Base-by-base conservation (phyloP, 768 basidiomycete species). In the Dacryopinax primogenitus region DNA sequence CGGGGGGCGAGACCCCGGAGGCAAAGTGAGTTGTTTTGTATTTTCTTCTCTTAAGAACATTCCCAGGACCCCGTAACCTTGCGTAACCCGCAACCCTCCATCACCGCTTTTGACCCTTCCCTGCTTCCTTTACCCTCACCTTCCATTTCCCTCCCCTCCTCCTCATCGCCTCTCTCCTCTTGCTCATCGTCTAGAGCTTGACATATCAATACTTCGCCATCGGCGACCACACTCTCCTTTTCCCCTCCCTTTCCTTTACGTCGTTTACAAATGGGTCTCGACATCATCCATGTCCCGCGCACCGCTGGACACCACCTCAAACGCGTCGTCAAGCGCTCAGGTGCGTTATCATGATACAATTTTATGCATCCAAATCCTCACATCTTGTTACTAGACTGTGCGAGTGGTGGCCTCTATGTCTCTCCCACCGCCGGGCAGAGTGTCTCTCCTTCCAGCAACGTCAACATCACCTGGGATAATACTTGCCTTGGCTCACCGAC, bases 381-480 rank as follows among this genome's bases (percentile, higher is more conserved):
- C 18, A 11, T 58, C 15, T 6, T 9, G 15, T 15, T 30, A 58
- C 26, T 58, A 30, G 65, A 33, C 36, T 69, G 68, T 62, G 62
- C 68, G 37, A 64, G 51, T 21, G 74, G 73, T 44, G 75, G 71
- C 63, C 71, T 77, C 23, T 77, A 77, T 69, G 62, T 66, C 32
- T 73, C 63, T 62, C 76, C 76, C 36, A 71, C 67, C 34, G 62
- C 68, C 1, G 63, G 69, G 35, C 35, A 67, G 33, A 66, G 63
- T 30, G 65, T 75, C 70, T 67, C 73, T 63, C 69, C 73, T 15
- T 68, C 72, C 64, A 62, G 72, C 39, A 69, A 70, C 9, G 39
- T 74, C 62, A 75, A 73, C 11, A 71, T 76, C 71, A 71, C 70
- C 35, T 77, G 76, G 76, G 70, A 76, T 69, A 69, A 71, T 11